A percentile compares a stretch with the other conserved stretches of the same genome.
phyloP scores from a whole-genome alignment of 192 early-diverging fungal genomes.

The Coemansia sp. region DNA sequence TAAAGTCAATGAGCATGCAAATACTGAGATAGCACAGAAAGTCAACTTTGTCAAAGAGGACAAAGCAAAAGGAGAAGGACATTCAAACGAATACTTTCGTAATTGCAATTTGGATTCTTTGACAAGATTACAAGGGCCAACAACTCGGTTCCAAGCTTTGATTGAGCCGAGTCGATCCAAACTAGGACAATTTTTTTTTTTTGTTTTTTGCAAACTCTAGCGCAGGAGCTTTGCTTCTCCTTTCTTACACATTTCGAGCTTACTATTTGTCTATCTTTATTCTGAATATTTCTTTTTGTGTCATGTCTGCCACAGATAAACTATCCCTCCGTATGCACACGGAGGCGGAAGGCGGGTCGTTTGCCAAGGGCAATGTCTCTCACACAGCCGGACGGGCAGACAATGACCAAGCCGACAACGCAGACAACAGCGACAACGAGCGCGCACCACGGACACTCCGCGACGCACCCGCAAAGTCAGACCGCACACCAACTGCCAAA shows the following conservation, averaged over 20 bases:
- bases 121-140: no score
- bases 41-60: neutral
- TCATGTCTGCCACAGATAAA: neutral
- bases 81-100: neutral
- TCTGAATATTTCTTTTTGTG: neutral
- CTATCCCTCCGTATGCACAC: neutral
- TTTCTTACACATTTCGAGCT: neutral
- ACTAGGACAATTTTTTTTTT: neutral
- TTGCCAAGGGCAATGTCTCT: conserved; percentile 15
- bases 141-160: neutral
- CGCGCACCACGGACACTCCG: conserved; percentile 23
- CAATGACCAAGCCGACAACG: neutral
- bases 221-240: neutral
- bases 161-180: conserved; percentile 11
- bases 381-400: neutral
- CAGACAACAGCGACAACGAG: conserved; percentile 12
- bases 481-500: conserved; percentile 2
- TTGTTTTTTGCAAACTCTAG: neutral
- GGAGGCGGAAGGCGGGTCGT: conserved; percentile 9
- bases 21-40: neutral
- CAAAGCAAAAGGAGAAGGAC: neutral
- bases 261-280: neutral
- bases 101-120: no score
- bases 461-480: conserved; percentile 19
- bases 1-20: conserved; percentile 8